A percentile compares a stretch with the other conserved stretches of the same genome.
Conservation (phyloP, 768 basidiomycete species). For the Boletus huronensis region DNA sequence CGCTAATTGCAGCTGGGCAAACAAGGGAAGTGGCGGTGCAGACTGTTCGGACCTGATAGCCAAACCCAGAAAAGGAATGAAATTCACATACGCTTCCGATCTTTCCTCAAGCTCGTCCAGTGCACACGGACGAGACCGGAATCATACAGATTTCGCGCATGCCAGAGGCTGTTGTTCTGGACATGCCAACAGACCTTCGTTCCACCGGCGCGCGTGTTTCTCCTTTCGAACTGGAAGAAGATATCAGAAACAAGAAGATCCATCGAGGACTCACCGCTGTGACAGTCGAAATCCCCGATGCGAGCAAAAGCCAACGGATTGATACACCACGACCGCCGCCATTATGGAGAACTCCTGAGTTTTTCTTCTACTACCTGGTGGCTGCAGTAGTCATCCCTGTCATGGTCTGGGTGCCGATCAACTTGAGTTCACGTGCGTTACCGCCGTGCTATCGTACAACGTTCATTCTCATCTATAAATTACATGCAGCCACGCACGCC, state of each 20-base stretch:
- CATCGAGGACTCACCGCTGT: constrained; percentile 39
- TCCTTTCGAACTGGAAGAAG: constrained; percentile 17
- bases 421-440: constrained; percentile 69
- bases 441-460: not conserved
- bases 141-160: constrained; percentile 13
- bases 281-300: constrained; percentile 54
- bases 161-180: constrained; percentile 28
- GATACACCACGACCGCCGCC: constrained; percentile 36
- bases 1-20: not conserved
- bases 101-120: not conserved
- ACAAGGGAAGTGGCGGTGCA: constrained; percentile 21
- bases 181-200: constrained; percentile 37
- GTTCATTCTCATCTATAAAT: constrained; percentile 1
- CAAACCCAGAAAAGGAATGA: constrained; percentile 9
- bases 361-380: constrained; percentile 67
- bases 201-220: constrained; percentile 1
- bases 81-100: constrained; percentile 2
- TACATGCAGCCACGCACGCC: constrained; percentile 58
- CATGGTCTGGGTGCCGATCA: constrained; percentile 75
- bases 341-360: constrained; percentile 81
- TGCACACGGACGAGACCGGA: not conserved
- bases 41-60: not conserved
- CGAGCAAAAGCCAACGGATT: constrained; percentile 29
- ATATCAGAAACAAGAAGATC: not conserved
- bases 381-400: constrained; percentile 59